Evolutionary conservation across 2,329 filamentous ascomycete genomes (phyloP).

Genomic region (Pseudocercospora eumusae): DNA sequence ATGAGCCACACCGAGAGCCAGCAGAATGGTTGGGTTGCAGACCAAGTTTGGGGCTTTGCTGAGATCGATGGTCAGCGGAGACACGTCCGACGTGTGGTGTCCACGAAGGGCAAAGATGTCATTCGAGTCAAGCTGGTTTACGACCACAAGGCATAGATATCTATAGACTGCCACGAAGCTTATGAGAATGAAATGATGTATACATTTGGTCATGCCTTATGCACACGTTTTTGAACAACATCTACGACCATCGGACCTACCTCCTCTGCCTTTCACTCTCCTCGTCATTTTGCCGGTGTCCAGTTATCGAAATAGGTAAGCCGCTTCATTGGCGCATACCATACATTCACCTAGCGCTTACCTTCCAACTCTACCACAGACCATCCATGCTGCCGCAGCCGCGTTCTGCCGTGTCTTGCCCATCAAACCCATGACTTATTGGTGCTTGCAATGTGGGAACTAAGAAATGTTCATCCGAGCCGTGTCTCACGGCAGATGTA

Average conservation of each 20-base stretch:
- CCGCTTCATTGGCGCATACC: not conserved
- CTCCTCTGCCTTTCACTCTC: not conserved
- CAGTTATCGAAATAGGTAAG: not conserved
- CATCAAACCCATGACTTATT: not conserved
- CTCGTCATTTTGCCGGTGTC: not conserved
- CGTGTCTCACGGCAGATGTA: constrained; percentile 9
- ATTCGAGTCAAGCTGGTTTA: constrained; percentile 48
- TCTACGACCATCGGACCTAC: not conserved
- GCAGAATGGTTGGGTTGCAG: constrained; percentile 56
- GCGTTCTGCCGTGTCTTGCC: constrained; percentile 5
- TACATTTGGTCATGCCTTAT: not conserved
- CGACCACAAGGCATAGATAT: constrained; percentile 37
- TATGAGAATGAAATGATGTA: not conserved
- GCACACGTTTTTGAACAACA: not conserved
- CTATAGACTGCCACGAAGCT: not conserved
- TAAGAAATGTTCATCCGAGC: constrained; percentile 12
- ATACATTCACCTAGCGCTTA: constrained; percentile 1
- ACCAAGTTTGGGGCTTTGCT: constrained; percentile 56
- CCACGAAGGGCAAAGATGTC: constrained; percentile 44
- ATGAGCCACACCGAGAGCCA: constrained; percentile 54
- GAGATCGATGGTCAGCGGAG: constrained; percentile 46
- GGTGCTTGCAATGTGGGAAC: constrained; percentile 1
- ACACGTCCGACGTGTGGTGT: constrained; percentile 42
- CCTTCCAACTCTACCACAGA: not conserved
- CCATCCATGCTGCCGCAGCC: not conserved